These are phyloP conservation scores for Hyphopichia wangnamkhiaoensis DNA, from an alignment of 1,139 yeast species.

Conservation along the genomic window DNA sequence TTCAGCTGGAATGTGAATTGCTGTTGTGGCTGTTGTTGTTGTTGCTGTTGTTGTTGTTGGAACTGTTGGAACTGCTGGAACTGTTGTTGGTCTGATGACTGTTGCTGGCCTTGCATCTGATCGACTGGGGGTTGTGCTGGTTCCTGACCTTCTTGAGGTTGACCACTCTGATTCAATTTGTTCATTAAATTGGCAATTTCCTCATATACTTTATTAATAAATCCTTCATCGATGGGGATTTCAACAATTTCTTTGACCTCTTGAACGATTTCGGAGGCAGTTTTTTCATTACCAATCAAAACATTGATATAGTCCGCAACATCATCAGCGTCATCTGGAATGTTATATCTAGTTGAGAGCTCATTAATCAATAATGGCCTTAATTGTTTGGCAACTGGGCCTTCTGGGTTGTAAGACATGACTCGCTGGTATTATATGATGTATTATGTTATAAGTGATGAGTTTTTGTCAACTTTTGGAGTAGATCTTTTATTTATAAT, in stretches of 20 bases:
- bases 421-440: background rate
- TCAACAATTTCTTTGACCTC: conserved; percentile 72
- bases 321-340: conserved; percentile 68
- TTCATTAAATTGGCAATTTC: conserved; percentile 49
- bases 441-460: conserved; percentile 2
- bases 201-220: conserved; percentile 53
- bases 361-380: conserved; percentile 39
- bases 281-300: conserved; percentile 70
- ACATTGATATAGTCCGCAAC: conserved; percentile 80
- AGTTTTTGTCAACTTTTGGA: background rate
- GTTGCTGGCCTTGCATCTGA: conserved; percentile 18
- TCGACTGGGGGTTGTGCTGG: conserved; percentile 14
- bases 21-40: conserved; percentile 1
- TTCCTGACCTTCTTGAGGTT: conserved; percentile 11
- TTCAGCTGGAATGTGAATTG: background rate
- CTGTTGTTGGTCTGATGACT: conserved; percentile 13
- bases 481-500: no score
- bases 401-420: conserved; percentile 40
- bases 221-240: conserved; percentile 54
- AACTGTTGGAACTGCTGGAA: conserved; percentile 7
- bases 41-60: conserved; percentile 5
- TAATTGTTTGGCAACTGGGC: conserved; percentile 41
- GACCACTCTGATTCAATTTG: conserved; percentile 1
- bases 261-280: conserved; percentile 59
- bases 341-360: conserved; percentile 33